Base-by-base conservation (phyloP, 2,329 filamentous ascomycete species). In the Ophioceras dolichostomum region DNA sequence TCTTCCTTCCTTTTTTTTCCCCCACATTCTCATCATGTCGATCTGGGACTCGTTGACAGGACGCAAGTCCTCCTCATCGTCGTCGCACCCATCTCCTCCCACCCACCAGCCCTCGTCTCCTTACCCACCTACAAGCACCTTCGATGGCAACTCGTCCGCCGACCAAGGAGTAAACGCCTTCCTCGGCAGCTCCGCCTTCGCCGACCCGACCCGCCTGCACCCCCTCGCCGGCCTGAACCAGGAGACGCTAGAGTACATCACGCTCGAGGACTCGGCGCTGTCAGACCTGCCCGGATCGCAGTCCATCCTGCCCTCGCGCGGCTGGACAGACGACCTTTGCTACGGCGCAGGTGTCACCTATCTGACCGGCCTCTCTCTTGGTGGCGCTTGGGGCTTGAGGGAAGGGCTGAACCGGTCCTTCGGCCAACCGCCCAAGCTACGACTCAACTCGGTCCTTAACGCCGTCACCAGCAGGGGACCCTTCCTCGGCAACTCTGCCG, bases 321-420 rank as follows among this genome's bases (percentile, higher is more conserved):
- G 91, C 57, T 98, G 94, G 78, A 94, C 88, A 43, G 91, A 98
- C 57, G 91, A 98, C 59, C 76, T 98, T 42, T 96, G 91, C 65
- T 98, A 98, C 59, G 91, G 93, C 54, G 93, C 91, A 17, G 91
- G 91, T 50, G 79, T 89, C 44, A 94, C 87, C 55, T 98, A 98
- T 57, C 69, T 98, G 42, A 68, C 83, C n/a, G 91, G 83, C 6
- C 67, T 98, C 51, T 73, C 81, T 29, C 57, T 93, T 47, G 91
- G 91, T 59, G 91, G 91, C 47, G 79, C 76, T 40, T 96, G 89
- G 89, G 91, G 91, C 43, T 60, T 98, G 48, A 80, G 83, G 46
- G 91, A 98, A 62, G 91, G 91, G 10, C 64, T 96, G 50, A 77
- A 79, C 53, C 79, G 82, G 59, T 83, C 79, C n/a, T 76, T 76